Evolutionary conservation across 371 early-diverging fungal genomes (phyloP).

Genomic region (Phascolomyces articulosus): DNA sequence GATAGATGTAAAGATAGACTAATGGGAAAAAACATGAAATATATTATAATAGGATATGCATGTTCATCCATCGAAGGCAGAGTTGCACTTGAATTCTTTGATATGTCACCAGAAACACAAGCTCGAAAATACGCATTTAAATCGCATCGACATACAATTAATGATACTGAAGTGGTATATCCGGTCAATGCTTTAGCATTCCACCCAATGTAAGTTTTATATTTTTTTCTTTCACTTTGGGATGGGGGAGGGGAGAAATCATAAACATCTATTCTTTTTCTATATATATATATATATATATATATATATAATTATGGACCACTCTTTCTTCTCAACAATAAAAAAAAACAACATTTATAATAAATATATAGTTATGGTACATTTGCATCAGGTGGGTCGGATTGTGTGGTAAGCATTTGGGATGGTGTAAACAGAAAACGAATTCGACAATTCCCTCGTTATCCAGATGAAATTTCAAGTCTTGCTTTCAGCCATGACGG

Average conservation of each 20-base stretch:
- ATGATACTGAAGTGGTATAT: constrained; percentile 85
- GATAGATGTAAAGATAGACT: too few species aligned
- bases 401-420: constrained; percentile 93
- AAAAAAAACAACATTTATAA: too few species aligned
- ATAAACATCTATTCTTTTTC: too few species aligned
- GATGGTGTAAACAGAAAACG: constrained; percentile 91
- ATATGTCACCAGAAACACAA: constrained; percentile 64
- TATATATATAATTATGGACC: neutral
- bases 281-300: neutral
- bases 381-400: constrained; percentile 95
- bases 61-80: constrained; percentile 93
- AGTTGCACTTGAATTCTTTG: constrained; percentile 93
- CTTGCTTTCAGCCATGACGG: constrained; percentile 85
- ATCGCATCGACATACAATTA: constrained; percentile 83
- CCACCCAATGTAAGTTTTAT: constrained; percentile 77
- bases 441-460: constrained; percentile 76
- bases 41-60: constrained; percentile 67
- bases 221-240: neutral
- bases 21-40: too few species aligned
- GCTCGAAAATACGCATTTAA: constrained; percentile 93
- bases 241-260: neutral
- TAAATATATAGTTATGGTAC: constrained; percentile 71
- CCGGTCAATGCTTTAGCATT: constrained; percentile 94
- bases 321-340: too few species aligned
- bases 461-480: constrained; percentile 85